Percentiles rank a stretch among this genome's conserved stretches.
These are phyloP conservation scores for Thuja plicata DNA, from an alignment of 83 land plant species.

Conservation along the genomic window DNA sequence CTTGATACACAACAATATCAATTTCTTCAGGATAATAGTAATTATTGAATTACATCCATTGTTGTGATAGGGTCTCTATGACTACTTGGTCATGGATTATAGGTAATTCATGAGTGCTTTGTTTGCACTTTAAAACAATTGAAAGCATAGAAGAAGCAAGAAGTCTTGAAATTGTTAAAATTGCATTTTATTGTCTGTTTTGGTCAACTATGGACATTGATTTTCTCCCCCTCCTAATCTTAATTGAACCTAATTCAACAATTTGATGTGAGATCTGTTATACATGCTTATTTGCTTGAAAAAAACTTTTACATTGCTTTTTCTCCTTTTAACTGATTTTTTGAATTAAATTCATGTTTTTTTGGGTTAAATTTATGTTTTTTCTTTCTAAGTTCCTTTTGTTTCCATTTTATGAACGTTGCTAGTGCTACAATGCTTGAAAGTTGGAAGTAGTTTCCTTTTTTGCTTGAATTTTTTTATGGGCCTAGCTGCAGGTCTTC, in stretches of 20 bases:
- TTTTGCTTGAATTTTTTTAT: no score
- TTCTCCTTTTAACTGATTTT: no score
- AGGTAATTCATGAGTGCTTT: no score
- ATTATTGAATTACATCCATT: not conserved
- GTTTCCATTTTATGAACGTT: not conserved
- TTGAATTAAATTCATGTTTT: not conserved
- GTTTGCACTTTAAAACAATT: no score
- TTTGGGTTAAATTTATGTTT: not conserved
- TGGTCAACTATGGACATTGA: not conserved
- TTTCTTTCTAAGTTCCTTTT: not conserved
- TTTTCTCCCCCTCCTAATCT: not conserved
- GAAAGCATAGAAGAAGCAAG: no score
- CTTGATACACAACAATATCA: not conserved
- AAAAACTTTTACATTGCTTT: no score
- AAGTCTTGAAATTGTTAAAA: no score
- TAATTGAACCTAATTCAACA: not conserved
- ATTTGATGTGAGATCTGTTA: not conserved
- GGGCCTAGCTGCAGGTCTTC: not conserved
- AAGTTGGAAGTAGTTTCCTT: not conserved
- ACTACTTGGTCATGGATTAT: not conserved
- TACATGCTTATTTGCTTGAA: not conserved
- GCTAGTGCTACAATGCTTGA: not conserved
- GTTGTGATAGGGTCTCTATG: not conserved
- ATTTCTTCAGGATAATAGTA: not conserved
- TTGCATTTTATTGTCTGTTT: no score